Percentiles rank a stretch among this genome's conserved stretches.
Evolutionary conservation across 192 early-diverging fungal genomes (phyloP).

Genomic region (Kickxella alabastrina): DNA sequence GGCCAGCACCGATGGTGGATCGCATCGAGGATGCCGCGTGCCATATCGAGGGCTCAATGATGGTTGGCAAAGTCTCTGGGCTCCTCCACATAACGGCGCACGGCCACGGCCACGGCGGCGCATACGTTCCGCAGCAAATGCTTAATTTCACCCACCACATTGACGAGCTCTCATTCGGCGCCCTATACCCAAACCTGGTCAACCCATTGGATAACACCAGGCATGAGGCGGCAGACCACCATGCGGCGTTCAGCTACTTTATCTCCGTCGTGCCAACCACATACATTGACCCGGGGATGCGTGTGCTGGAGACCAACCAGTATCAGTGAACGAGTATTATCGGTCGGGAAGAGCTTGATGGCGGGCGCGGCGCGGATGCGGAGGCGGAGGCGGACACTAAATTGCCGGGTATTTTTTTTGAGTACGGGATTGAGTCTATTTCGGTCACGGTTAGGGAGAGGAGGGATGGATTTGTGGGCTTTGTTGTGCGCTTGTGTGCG

Average conservation of each 20-base stretch:
- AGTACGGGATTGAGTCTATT: constrained; percentile 90
- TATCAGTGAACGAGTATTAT: constrained; percentile 85
- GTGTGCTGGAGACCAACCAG: constrained; percentile 79
- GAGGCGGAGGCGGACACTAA: constrained; percentile 6
- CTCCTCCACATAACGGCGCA: constrained; percentile 88
- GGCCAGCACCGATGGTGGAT: neutral
- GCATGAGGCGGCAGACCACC: constrained; percentile 58
- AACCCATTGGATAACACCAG: constrained; percentile 85
- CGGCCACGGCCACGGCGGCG: constrained; percentile 81
- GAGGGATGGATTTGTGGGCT: constrained; percentile 59
- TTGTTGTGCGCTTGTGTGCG: constrained; percentile 80
- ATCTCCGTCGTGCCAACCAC: constrained; percentile 81
- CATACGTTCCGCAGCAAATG: constrained; percentile 56
- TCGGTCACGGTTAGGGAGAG: constrained; percentile 71
- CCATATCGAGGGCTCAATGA: constrained; percentile 66
- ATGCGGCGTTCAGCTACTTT: constrained; percentile 84
- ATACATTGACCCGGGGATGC: constrained; percentile 60
- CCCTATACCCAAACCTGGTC: constrained; percentile 72
- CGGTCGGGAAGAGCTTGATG: constrained; percentile 12
- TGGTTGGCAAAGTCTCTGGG: constrained; percentile 77
- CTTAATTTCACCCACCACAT: constrained; percentile 96
- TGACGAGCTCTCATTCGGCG: constrained; percentile 87
- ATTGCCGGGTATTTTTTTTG: constrained; percentile 75
- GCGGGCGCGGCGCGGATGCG: no score
- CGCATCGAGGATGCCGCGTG: constrained; percentile 59